These are phyloP conservation scores for Karstenula rhodostoma DNA, from an alignment of 2,329 filamentous ascomycete genomes.

Conservation along the genomic window DNA sequence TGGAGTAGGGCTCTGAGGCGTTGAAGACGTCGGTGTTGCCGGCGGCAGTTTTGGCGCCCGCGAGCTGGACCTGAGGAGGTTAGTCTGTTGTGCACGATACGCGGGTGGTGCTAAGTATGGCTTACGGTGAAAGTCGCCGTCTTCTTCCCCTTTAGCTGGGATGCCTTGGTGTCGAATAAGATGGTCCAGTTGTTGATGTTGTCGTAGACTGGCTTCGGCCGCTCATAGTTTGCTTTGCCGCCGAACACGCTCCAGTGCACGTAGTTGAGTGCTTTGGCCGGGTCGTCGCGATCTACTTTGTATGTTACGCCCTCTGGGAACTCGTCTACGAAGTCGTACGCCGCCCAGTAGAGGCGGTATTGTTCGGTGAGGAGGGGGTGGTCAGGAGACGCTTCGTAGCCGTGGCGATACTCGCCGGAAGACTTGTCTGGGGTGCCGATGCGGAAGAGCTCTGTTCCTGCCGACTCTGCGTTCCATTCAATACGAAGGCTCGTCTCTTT, in stretches of 20 bases:
- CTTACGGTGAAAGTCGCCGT: conserved; percentile 67
- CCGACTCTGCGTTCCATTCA: conserved; percentile 63
- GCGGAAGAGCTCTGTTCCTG: conserved; percentile 68
- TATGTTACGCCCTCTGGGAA: conserved; percentile 68
- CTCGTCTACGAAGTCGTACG: conserved; percentile 66
- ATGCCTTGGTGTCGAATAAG: conserved; percentile 24
- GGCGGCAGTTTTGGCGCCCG: conserved; percentile 67
- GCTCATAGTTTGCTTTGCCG: conserved; percentile 59
- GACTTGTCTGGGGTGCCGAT: conserved; percentile 70
- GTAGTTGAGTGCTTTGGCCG: conserved; percentile 65
- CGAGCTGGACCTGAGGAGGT: conserved; percentile 68
- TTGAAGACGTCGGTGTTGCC: conserved; percentile 70
- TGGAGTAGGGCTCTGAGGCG: conserved; percentile 60
- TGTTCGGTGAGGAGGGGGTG: conserved; percentile 59
- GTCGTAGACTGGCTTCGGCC: conserved; percentile 53
- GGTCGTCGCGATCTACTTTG: conserved; percentile 62
- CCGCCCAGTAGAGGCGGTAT: conserved; percentile 68
- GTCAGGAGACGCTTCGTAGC: conserved; percentile 61
- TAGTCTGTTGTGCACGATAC: conserved; percentile 53
- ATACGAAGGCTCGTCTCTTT: conserved; percentile 43
- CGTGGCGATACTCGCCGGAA: conserved; percentile 68
- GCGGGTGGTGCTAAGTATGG: conserved; percentile 58
- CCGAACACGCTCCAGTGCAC: conserved; percentile 73
- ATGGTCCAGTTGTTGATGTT: conserved; percentile 39
- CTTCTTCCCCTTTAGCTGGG: conserved; percentile 49